Conservation (phyloP, 139 green algal species). For the Picochlorum sp. region DNA sequence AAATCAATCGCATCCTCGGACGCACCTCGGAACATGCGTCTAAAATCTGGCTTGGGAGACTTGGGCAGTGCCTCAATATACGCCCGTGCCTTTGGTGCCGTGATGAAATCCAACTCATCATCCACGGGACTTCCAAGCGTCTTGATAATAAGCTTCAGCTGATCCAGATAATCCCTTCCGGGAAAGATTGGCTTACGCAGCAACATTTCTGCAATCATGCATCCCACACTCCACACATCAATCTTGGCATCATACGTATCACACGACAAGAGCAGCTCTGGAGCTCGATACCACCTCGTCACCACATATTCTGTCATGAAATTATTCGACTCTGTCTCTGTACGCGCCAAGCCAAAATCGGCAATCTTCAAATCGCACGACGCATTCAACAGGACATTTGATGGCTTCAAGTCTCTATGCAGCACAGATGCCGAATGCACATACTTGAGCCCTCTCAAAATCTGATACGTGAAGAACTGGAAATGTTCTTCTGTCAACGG, state of each 20-base stretch:
- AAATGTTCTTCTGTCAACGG: slow-evolving; percentile 92
- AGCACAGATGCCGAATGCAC: slow-evolving; percentile 82
- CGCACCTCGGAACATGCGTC: slow-evolving; percentile 63
- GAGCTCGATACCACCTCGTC: slow-evolving; percentile 91
- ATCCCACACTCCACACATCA: slow-evolving; percentile 77
- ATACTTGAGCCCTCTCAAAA: slow-evolving; percentile 85
- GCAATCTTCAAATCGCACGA: slow-evolving; percentile 97
- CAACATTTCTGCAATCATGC: slow-evolving; percentile 90
- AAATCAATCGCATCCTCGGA: slow-evolving; percentile 70
- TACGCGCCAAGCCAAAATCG: slow-evolving; percentile 95
- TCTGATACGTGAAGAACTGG: slow-evolving; percentile 98
- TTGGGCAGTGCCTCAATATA: slow-evolving; percentile 72
- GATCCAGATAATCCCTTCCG: slow-evolving; percentile 89
- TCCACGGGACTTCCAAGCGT: slow-evolving; percentile 80
- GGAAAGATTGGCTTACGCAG: slow-evolving; percentile 76
- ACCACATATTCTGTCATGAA: slow-evolving; percentile 98
- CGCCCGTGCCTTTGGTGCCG: slow-evolving; percentile 58
- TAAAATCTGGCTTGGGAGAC: slow-evolving; percentile 33
- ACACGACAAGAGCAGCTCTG: slow-evolving; percentile 86
- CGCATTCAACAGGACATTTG: slow-evolving; percentile 95
- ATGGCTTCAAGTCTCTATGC: slow-evolving; percentile 95
- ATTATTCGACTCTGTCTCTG: slow-evolving; percentile 57
- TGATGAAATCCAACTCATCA: slow-evolving; percentile 86
- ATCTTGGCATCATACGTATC: slow-evolving; percentile 73
- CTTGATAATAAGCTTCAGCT: slow-evolving; percentile 87